Evolutionary conservation across 2,329 filamentous ascomycete species (phyloP), one percentile per base, ranked within the genome.

Genomic region (Pleochaeta shiraiana): DNA sequence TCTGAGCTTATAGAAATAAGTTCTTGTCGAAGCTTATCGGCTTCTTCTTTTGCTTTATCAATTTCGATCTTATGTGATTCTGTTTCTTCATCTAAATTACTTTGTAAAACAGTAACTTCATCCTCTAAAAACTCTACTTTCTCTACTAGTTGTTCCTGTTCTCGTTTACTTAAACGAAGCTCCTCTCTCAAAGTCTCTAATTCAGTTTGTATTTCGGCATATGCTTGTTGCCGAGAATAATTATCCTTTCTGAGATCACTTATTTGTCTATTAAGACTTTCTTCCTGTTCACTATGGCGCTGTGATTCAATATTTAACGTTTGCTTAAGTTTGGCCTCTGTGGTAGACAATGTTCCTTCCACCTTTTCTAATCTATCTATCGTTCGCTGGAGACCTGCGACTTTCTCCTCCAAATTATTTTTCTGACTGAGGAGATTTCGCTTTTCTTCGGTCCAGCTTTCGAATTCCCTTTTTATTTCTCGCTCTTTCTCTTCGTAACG

Each of bases 161-260:
- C 83, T 26, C 85, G 78, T 67, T 84, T 82, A 30, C 81, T 81
- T 62, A 85, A 77, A n/a, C 86, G 82, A 9, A 90, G 78, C 65
- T 90, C 84, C 67, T 90, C 86, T 64, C 81, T 82, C 9, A 84
- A 79, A 7, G 77, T 75, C 1, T 85, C 82, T 3, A 90, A 75
- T 69, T 91, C 86, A 63, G 78, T 79, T 63, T 85, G 81, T 30
- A 87, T 77, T 62, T 82, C 80, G 21, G 86, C 86, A 5, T 89
- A 74, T 53, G 82, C 77, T n/a, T 79, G 76, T 70, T 87, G 82
- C 67, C 86, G 83, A 31, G 81, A 77, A 65, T 86, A 80, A 14
- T 93, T 78, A 65, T 90, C 87, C 60, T 83, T 80, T 70, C 87
- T 85, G 11, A 93, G 77, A 63, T 86, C 85, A 59, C 86, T 81